Evolutionary conservation across 169 alveolate species (phyloP), one percentile per base, ranked within the genome.

Genomic region (Sarcocystis neurona): DNA sequence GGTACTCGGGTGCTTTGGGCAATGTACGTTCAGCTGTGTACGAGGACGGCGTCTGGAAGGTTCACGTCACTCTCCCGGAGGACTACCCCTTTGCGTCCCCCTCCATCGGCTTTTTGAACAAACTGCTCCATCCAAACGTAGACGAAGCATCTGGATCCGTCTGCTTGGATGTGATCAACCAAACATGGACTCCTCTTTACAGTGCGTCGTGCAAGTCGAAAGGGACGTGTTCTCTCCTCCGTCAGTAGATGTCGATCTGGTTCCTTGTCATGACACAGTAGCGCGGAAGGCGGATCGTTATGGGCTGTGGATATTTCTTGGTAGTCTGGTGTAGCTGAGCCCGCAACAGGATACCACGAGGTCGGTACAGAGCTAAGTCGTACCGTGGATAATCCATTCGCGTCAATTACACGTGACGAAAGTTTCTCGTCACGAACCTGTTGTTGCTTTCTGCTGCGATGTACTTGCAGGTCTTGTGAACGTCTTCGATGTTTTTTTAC

Each of bases 131-230:
- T 90, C 99, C 99, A 0, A 98, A 98, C 88, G 98, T 97, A 32
- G 99, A 98, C 91, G 99, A 97, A 91, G 97, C 98, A 5, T 97
- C 99, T 34, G 99, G 99, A 39, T 96, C 98, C 18, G 99, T 98
- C 43, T 98, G 99, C 87, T 93, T 98, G 53, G 99, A 98, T 92
- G 99, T 91, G 37, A 97, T 98, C 77, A 98, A 98, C 92, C 97
- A 98, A 91, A 97, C 99, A n/a, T 98, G 99, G 99, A 97, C 99
- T 41, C 99, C 99, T 0, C 95, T 98, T 94, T 98, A 96, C 94
- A 93, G 97, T 95, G 56, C 85, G 95, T 74, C 79, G 18, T n/a
- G 15, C 78, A 46, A 18, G 48, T 10, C 30, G 63, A 20, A 20
- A 53, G 63, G 63, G 63, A 53, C 30, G 63, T 10, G n/a, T n/a